Evolutionary conservation across 306 rosid species (phyloP).

Genomic region (Calophaca sinica): DNA sequence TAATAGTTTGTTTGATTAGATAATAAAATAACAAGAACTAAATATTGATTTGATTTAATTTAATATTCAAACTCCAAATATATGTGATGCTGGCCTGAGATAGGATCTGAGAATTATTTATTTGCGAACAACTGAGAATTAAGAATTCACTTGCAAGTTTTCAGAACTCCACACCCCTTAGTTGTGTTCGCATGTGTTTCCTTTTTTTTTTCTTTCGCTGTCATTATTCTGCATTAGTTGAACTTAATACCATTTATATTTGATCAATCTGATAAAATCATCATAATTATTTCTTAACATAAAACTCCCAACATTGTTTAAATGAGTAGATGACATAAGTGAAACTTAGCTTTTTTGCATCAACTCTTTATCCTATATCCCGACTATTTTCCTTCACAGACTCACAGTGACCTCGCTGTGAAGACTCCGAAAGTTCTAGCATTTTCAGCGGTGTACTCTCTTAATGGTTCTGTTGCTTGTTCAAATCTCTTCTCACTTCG

Average conservation of each 20-base stretch:
- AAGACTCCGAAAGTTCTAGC: neutral
- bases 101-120: constrained; percentile 47
- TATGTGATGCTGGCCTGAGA: constrained; percentile 39
- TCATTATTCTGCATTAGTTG: neutral
- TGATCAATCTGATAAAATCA: constrained; percentile 3
- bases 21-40: no score
- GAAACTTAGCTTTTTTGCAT: neutral
- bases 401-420: neutral
- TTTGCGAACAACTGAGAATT: constrained; percentile 37
- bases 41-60: no score
- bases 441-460: neutral
- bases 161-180: constrained; percentile 5
- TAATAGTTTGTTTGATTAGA: no score
- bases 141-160: constrained; percentile 41
- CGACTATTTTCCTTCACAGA: no score
- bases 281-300: neutral
- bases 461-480: neutral
- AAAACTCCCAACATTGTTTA: neutral
- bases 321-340: no score
- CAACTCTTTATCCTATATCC: no score
- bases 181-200: neutral
- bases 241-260: constrained; percentile 8
- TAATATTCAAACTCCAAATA: no score
- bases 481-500: neutral
- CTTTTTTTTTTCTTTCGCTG: neutral